phyloP scores from a whole-genome alignment of 2,329 filamentous ascomycete species.

The Myrmaecium sp. region DNA sequence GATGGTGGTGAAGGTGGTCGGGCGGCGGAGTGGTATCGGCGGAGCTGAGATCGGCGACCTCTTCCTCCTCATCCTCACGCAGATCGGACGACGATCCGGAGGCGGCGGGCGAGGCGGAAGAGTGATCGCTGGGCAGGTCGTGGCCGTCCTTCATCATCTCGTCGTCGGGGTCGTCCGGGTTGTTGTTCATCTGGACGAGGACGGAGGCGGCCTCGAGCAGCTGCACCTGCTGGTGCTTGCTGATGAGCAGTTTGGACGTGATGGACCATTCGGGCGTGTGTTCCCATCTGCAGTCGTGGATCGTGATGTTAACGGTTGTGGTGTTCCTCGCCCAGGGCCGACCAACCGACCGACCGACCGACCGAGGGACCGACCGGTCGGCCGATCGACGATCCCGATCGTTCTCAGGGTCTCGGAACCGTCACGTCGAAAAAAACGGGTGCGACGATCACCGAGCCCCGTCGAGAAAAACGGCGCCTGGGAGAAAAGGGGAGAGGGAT shows the following conservation, averaged over 20 bases:
- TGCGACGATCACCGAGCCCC: too few relatives aligned
- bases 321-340: conserved; percentile 2
- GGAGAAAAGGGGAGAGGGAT: conserved; percentile 32
- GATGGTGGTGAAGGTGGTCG: too few relatives aligned
- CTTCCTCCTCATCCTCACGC: conserved; percentile 52
- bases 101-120: conserved; percentile 64
- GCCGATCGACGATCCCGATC: too few relatives aligned
- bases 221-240: conserved; percentile 98
- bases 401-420: too few relatives aligned
- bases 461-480: conserved; percentile 8
- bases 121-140: conserved; percentile 58
- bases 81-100: conserved; percentile 66
- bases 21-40: conserved; percentile 87
- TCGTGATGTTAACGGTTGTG: conserved; percentile 4
- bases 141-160: conserved; percentile 50
- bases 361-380: too few relatives aligned
- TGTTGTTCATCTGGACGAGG: conserved; percentile 70
- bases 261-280: conserved; percentile 96
- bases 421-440: too few relatives aligned
- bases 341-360: background rate
- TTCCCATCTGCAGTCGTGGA: conserved; percentile 62
- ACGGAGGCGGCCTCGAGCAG: conserved; percentile 94
- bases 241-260: conserved; percentile 95
- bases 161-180: conserved; percentile 41
- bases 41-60: conserved; percentile 69